Conservation (phyloP, 768 basidiomycete species). For the Calocera cornea region DNA sequence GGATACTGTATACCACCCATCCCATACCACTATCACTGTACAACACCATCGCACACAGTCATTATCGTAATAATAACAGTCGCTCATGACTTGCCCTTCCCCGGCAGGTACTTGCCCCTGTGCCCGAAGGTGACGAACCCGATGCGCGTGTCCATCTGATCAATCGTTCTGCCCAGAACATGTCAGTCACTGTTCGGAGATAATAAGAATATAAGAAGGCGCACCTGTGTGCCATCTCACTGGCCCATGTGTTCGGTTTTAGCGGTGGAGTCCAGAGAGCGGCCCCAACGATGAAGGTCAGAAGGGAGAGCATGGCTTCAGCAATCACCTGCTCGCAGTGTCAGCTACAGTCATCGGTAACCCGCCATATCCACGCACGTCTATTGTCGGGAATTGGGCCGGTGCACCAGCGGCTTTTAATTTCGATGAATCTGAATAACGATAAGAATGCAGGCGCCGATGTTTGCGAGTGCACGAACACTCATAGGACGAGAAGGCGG, state of each 20-base stretch:
- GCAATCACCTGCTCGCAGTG: slow-evolving; percentile 40
- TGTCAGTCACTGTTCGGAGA: not conserved
- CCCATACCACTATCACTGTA: not conserved
- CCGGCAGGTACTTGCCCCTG: slow-evolving; percentile 33
- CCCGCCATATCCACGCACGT: not conserved
- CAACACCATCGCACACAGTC: not conserved
- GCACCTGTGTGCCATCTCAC: slow-evolving; percentile 74
- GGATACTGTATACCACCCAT: not conserved
- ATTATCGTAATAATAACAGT: not conserved
- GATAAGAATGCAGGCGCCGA: not conserved
- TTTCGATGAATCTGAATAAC: not conserved
- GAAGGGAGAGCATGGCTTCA: slow-evolving; percentile 49
- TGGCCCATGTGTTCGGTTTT: slow-evolving; percentile 78
- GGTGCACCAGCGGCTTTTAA: slow-evolving; percentile 1
- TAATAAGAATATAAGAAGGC: slow-evolving; percentile 17
- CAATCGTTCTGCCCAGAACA: slow-evolving; percentile 39
- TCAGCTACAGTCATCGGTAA: not conserved
- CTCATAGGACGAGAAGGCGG: slow-evolving; percentile 4
- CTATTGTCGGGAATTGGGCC: not conserved
- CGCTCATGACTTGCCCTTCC: slow-evolving; percentile 25
- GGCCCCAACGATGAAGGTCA: slow-evolving; percentile 60
- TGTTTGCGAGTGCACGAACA: not conserved
- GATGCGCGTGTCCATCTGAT: slow-evolving; percentile 58
- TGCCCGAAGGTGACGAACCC: slow-evolving; percentile 52
- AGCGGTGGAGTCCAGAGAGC: slow-evolving; percentile 52